These are phyloP conservation scores for Aspergillus transmontanensis DNA, from an alignment of 2,329 filamentous ascomycete species.

Conservation along the genomic window DNA sequence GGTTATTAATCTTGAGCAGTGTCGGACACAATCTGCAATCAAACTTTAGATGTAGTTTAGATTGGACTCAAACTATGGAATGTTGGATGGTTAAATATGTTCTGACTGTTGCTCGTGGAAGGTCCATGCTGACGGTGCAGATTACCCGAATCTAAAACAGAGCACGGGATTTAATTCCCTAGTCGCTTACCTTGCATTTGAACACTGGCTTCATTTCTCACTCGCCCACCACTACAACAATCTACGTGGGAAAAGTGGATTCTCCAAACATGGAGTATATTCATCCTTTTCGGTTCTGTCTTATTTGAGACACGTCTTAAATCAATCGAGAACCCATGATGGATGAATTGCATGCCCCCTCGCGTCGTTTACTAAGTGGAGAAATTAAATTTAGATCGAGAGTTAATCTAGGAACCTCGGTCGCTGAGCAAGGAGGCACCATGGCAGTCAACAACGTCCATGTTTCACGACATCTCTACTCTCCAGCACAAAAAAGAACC, in stretches of 20 bases:
- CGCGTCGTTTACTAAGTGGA: not conserved
- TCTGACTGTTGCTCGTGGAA: not conserved
- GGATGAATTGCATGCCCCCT: not conserved
- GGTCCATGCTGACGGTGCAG: not conserved
- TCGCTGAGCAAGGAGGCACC: not conserved
- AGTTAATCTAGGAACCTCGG: not conserved
- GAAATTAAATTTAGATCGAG: not conserved
- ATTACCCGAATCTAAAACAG: not conserved
- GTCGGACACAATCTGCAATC: not conserved
- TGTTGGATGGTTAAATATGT: not conserved
- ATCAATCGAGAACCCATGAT: not conserved
- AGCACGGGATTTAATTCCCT: not conserved
- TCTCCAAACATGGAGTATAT: not conserved
- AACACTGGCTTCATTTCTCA: not conserved
- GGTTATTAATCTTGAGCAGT: not conserved
- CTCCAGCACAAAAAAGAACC: not conserved
- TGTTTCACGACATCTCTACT: not conserved
- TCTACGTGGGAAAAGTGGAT: not conserved
- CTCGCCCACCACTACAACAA: not conserved
- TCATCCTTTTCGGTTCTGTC: not conserved
- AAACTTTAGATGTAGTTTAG: not conserved
- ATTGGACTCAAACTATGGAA: not conserved
- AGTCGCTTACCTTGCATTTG: not conserved
- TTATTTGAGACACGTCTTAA: not conserved
- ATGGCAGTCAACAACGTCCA: not conserved